Percentiles rank a stretch among this genome's conserved stretches.
Conservation (phyloP, 805 yeast genomes). For the Saccharomycopsis sp. region DNA sequence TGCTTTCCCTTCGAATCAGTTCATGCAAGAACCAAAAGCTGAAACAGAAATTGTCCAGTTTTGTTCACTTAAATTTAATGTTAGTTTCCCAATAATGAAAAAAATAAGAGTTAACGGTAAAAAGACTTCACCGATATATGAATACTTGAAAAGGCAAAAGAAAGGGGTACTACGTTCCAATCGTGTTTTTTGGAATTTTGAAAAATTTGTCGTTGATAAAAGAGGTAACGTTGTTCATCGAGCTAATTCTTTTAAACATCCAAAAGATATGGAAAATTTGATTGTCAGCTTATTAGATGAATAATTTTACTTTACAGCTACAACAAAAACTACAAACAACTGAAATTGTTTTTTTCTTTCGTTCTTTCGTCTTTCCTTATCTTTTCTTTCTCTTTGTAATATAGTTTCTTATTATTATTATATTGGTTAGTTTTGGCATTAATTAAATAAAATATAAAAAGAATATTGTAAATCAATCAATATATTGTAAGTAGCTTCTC, state of each 20-base stretch:
- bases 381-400: too few relatives aligned
- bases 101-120: slow-evolving; percentile 78
- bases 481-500: too few relatives aligned
- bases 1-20: slow-evolving; percentile 82
- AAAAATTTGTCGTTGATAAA: slow-evolving; percentile 57
- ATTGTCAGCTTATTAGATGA: slow-evolving; percentile 16
- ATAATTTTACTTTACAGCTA: too few relatives aligned
- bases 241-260: slow-evolving; percentile 22
- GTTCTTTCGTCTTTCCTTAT: too few relatives aligned
- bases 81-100: slow-evolving; percentile 72
- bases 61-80: slow-evolving; percentile 70
- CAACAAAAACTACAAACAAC: too few relatives aligned
- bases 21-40: slow-evolving; percentile 33
- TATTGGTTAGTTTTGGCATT: too few relatives aligned
- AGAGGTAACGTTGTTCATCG: slow-evolving; percentile 53
- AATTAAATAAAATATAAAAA: too few relatives aligned
- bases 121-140: slow-evolving; percentile 60
- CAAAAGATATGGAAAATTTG: slow-evolving; percentile 13
- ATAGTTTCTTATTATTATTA: too few relatives aligned
- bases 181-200: slow-evolving; percentile 76
- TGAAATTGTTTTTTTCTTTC: too few relatives aligned
- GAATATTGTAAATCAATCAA: too few relatives aligned
- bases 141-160: slow-evolving; percentile 58
- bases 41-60: slow-evolving; percentile 54
- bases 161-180: slow-evolving; percentile 56